A percentile compares a stretch with the other conserved stretches of the same genome.
phyloP scores from a whole-genome alignment of 2,329 filamentous ascomycete genomes.

The Ascochyta fabae region DNA sequence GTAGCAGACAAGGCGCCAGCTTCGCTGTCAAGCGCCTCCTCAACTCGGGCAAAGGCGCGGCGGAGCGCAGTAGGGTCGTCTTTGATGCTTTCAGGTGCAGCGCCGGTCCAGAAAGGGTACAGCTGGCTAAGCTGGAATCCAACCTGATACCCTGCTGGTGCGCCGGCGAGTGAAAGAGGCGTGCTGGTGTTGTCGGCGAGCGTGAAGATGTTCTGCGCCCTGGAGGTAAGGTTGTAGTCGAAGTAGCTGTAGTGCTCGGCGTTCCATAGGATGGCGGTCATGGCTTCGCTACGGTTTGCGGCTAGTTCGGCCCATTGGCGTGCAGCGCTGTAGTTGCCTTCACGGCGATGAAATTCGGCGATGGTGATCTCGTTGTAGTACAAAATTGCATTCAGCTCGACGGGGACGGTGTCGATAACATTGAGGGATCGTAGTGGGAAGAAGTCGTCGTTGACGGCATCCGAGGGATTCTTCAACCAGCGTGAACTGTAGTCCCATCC shows the following conservation, averaged over 20 bases:
- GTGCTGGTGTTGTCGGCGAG: slow-evolving; percentile 52
- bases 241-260: slow-evolving; percentile 68
- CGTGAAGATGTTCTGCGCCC: slow-evolving; percentile 62
- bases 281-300: slow-evolving; percentile 63
- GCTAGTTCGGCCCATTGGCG: slow-evolving; percentile 60
- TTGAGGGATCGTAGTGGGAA: slow-evolving; percentile 72
- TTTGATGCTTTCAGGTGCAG: slow-evolving; percentile 64
- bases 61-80: slow-evolving; percentile 65
- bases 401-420: slow-evolving; percentile 63
- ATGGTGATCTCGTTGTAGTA: slow-evolving; percentile 70
- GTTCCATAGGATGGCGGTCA: slow-evolving; percentile 71
- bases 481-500: slow-evolving; percentile 70
- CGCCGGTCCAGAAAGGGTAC: slow-evolving; percentile 73
- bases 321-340: slow-evolving; percentile 60
- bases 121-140: slow-evolving; percentile 66
- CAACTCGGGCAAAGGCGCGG: slow-evolving; percentile 61
- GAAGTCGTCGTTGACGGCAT: slow-evolving; percentile 65
- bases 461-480: slow-evolving; percentile 64
- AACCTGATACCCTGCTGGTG: slow-evolving; percentile 63
- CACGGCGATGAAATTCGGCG: slow-evolving; percentile 59
- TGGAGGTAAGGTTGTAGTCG: slow-evolving; percentile 70
- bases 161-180: slow-evolving; percentile 48
- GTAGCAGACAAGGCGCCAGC: slow-evolving; percentile 67
- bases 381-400: slow-evolving; percentile 72
- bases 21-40: slow-evolving; percentile 58